Base-by-base conservation (phyloP, 2,329 filamentous ascomycete genomes). In the Zymoseptoria ardabiliae region DNA sequence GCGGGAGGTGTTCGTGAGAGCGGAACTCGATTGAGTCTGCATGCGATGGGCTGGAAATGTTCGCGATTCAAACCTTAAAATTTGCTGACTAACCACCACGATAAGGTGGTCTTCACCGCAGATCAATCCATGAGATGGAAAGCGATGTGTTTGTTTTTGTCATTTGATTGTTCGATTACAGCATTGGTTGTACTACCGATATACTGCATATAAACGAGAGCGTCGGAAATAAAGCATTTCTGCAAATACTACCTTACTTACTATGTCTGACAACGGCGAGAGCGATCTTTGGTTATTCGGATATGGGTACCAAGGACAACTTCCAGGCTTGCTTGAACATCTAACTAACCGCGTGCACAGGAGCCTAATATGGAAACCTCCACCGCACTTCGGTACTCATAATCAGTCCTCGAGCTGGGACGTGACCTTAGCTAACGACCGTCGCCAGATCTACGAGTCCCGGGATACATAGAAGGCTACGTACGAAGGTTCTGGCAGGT, bases 401-500 rank as follows among this genome's bases (percentile, higher is more conserved):
- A 5, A 1, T 30, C 28, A 23, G 3, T 20, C 41, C 25, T 19
- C 9, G 7, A 54, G 17, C 53, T 28, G 11, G 20, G 45, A 54
- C 22, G 30, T 21, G 25, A 28, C 9, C n/a, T 20, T 49, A 13
- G 8, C 58, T 61, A 22, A 64, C 45, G 9, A 9, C 23, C 10
- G 22, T 4, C 4, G 2, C 7, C 66, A 97, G 93, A 97, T 72
- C 83, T 85, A 68, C 83, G 91, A 59, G 79, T 97, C 25, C 90
- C 91, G 1, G 94, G 93, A 53, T 97, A 91, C 79, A 91, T 97
- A 21, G 89, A 86, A 66, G 91, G 92, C 67, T 99, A 97, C 73
- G 92, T 99, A 49, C 86, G 94, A 59, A 84, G 94, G 45, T 97
- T 99, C 76, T 99, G 94, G 94, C 94, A 99, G 86, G 93, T 95